These are phyloP conservation scores for Aquilaria agallochum DNA, from an alignment of 441 rosid species.

Conservation along the genomic window DNA sequence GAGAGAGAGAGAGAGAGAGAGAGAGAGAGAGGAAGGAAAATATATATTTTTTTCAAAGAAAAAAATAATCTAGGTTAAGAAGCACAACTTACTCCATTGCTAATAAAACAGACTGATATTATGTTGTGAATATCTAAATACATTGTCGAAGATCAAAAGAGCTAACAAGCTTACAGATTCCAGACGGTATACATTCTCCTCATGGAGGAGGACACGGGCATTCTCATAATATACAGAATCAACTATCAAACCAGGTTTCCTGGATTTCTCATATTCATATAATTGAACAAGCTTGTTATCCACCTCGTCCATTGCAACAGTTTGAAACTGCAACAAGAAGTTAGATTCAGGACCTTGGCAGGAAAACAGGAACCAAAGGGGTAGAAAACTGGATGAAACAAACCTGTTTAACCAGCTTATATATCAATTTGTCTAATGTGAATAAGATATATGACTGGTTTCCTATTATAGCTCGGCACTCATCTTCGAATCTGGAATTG, in stretches of 20 bases:
- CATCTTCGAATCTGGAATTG: constrained; percentile 96
- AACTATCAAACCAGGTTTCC: constrained; percentile 54
- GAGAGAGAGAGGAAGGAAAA: background rate
- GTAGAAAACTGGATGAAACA: constrained; percentile 10
- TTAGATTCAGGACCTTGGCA: constrained; percentile 15
- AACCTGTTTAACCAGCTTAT: constrained; percentile 95
- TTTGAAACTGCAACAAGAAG: constrained; percentile 76
- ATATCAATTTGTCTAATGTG: constrained; percentile 92
- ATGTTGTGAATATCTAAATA: background rate
- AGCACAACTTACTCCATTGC: background rate
- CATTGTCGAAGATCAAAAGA: background rate
- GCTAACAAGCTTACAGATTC: constrained; percentile 59
- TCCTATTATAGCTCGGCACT: constrained; percentile 94
- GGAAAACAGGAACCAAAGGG: constrained; percentile 9
- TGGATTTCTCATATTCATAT: constrained; percentile 73
- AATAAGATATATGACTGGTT: constrained; percentile 90
- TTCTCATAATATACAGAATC: constrained; percentile 83
- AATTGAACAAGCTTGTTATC: constrained; percentile 85
- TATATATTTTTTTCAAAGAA: background rate
- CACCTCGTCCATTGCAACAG: constrained; percentile 83
- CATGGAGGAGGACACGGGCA: constrained; percentile 79
- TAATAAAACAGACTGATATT: background rate
- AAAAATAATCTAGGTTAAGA: background rate
- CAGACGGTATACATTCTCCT: constrained; percentile 84
- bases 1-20: background rate